Evolutionary conservation across 1,284 basidiomycete species (phyloP).

Genomic region (Cystobasidiaceae sp.): DNA sequence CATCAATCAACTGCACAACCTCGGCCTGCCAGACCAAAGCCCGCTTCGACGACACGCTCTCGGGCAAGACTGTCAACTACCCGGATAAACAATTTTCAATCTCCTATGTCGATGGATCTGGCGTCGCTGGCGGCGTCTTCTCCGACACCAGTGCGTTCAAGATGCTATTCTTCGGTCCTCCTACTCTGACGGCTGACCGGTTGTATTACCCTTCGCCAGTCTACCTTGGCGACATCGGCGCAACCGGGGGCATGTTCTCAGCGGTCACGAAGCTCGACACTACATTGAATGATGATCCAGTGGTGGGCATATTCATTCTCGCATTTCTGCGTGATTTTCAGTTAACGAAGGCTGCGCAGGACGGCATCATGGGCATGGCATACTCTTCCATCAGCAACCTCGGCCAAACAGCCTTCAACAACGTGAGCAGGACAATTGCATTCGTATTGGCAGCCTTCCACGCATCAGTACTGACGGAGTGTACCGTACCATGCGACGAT

Average conservation of each 20-base stretch:
- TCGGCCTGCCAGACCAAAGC: constrained; percentile 38
- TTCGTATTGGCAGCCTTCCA: neutral
- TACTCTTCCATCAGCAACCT: constrained; percentile 40
- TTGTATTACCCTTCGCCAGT: neutral
- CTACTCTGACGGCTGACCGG: neutral
- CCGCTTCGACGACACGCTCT: constrained; percentile 38
- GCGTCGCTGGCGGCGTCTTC: constrained; percentile 54
- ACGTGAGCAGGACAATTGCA: neutral
- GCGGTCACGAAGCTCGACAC: constrained; percentile 43
- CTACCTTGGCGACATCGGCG: constrained; percentile 45
- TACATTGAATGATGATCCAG: constrained; percentile 35
- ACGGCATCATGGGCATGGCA: constrained; percentile 47
- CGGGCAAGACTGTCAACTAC: constrained; percentile 35
- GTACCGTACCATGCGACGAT: constrained; percentile 46
- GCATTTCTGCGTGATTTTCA: neutral
- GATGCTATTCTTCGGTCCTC: neutral
- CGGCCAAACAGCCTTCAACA: constrained; percentile 35
- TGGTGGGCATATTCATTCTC: neutral
- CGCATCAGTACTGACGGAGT: constrained; percentile 40
- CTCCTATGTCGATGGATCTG: constrained; percentile 57
- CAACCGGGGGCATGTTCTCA: constrained; percentile 45
- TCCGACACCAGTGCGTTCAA: constrained; percentile 50
- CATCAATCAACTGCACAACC: constrained; percentile 39
- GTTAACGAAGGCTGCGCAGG: constrained; percentile 21
- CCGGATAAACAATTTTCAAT: constrained; percentile 50